These are phyloP conservation scores for Neodidymelliopsis sp. DNA, from an alignment of 2,329 filamentous ascomycete species.

Conservation along the genomic window DNA sequence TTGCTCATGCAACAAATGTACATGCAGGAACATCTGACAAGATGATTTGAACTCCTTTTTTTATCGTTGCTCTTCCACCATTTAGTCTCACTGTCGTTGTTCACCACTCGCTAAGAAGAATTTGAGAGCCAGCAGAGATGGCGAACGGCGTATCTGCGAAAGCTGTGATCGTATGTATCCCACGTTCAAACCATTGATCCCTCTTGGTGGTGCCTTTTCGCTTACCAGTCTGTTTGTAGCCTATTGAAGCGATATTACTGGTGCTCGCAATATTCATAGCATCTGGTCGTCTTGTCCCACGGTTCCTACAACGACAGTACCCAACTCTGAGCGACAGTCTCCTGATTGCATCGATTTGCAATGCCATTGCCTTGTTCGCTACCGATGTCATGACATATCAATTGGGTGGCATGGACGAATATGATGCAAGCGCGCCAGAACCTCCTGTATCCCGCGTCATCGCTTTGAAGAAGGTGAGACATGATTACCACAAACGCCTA, in stretches of 20 bases:
- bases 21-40: no score
- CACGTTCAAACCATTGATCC: neutral
- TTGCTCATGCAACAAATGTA: no score
- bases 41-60: no score
- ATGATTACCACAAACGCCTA: neutral
- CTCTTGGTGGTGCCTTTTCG: no score
- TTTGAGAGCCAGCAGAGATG: no score
- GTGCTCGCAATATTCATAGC: constrained; percentile 22
- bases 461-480: constrained; percentile 26
- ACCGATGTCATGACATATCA: constrained; percentile 31
- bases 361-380: constrained; percentile 26
- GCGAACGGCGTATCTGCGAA: no score
- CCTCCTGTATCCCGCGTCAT: constrained; percentile 13
- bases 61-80: no score
- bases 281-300: constrained; percentile 27
- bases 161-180: constrained; percentile 19
- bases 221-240: constrained; percentile 2
- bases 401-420: constrained; percentile 28
- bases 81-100: no score
- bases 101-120: no score
- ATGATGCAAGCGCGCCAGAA: constrained; percentile 13
- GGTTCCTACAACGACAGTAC: constrained; percentile 21
- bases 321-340: constrained; percentile 27
- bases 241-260: constrained; percentile 23
- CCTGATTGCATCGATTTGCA: constrained; percentile 25